Conservation (phyloP, 257 asterid genomes). For the Rauvolfia tetraphylla region DNA sequence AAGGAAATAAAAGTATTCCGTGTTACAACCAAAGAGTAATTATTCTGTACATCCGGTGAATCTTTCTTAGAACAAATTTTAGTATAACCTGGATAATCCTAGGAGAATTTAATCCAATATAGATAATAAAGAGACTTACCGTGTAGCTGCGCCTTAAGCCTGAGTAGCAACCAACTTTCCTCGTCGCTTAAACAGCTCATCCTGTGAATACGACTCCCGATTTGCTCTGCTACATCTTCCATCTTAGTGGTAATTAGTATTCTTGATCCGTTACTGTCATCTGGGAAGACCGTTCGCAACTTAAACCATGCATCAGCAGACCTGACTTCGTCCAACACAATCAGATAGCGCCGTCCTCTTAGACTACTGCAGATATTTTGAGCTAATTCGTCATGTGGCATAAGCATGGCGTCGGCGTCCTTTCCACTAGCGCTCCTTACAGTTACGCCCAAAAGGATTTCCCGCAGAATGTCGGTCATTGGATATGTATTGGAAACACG, state of each 20-base stretch:
- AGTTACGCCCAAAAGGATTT: not conserved
- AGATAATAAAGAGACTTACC: not conserved
- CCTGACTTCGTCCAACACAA: not conserved
- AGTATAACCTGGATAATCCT: no score
- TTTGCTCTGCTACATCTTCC: not conserved
- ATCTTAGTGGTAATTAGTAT: not conserved
- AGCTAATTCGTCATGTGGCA: not conserved
- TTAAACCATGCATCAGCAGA: not conserved
- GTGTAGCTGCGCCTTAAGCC: not conserved
- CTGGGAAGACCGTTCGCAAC: not conserved
- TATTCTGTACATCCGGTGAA: no score
- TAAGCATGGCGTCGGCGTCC: not conserved
- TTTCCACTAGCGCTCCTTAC: not conserved
- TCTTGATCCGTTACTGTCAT: not conserved
- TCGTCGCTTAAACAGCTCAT: not conserved
- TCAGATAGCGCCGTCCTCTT: not conserved
- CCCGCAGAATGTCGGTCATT: not conserved
- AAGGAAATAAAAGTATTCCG: no score
- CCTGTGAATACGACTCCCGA: not conserved
- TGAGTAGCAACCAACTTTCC: not conserved
- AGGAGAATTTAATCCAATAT: no score
- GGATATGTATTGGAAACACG: conserved; percentile 5
- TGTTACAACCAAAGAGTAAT: no score
- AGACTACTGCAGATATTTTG: not conserved
- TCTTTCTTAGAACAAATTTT: no score